These are phyloP conservation scores for Globisporangium spiculum DNA, from an alignment of 352 stramenopile genomes.

Conservation along the genomic window DNA sequence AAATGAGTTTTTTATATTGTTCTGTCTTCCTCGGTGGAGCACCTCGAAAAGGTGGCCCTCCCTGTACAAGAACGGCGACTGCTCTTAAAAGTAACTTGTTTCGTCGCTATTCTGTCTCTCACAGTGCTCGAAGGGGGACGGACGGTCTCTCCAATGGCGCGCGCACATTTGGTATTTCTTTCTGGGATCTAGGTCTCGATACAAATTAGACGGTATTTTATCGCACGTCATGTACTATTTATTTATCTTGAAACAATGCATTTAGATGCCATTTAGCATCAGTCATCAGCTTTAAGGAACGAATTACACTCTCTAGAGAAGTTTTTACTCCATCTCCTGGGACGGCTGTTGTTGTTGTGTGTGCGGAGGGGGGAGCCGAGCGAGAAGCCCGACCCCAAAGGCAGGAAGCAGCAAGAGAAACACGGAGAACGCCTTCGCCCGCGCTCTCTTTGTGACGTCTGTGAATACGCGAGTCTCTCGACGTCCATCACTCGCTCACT, in stretches of 20 bases:
- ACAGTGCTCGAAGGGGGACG: not conserved
- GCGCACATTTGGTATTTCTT: constrained; percentile 1
- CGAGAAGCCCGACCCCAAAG: constrained; percentile 14
- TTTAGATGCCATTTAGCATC: not conserved
- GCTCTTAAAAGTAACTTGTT: not conserved
- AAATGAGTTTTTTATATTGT: not conserved
- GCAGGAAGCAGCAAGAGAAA: constrained; percentile 5
- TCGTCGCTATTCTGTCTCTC: not conserved
- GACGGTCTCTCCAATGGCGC: constrained; percentile 3
- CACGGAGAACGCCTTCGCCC: not conserved
- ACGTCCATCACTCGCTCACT: not conserved
- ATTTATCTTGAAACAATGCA: not conserved
- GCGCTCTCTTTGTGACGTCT: constrained; percentile 1
- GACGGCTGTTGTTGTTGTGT: constrained; percentile 7
- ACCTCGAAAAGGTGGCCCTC: not conserved
- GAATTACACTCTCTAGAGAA: not conserved
- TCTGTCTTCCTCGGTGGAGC: not conserved
- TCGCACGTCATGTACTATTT: not conserved
- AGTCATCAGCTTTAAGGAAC: not conserved
- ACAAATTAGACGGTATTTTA: not conserved
- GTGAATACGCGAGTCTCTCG: not conserved
- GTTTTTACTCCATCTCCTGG: not conserved
- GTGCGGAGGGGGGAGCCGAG: constrained; percentile 10
- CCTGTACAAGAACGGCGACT: not conserved
- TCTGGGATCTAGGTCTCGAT: not conserved